A percentile compares a stretch with the other conserved stretches of the same genome.
phyloP scores from a whole-genome alignment of 2,329 filamentous ascomycete genomes.

The Scopulariopsis brevicaulis region DNA sequence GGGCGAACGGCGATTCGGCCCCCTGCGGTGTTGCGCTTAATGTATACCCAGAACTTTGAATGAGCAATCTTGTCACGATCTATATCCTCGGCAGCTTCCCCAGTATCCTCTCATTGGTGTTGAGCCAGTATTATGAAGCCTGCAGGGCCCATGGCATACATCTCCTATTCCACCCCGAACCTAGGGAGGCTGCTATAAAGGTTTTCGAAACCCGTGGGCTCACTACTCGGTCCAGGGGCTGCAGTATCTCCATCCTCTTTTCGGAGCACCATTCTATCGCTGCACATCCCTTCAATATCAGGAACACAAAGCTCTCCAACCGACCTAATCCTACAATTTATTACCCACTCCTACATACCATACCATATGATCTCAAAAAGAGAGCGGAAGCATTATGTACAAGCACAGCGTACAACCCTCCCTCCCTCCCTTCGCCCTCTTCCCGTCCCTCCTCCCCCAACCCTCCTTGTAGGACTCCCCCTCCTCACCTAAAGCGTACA shows the following conservation, averaged over 20 bases:
- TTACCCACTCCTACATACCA: not conserved
- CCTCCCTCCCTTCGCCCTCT: not conserved
- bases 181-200: too few species aligned
- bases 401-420: not conserved
- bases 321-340: conserved; percentile 1
- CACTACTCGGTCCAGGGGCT: too few species aligned
- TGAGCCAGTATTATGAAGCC: not conserved
- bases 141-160: not conserved
- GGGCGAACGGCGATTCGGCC: not conserved
- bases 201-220: too few species aligned
- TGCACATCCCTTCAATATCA: not conserved
- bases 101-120: not conserved
- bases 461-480: not conserved
- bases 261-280: too few species aligned
- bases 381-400: not conserved
- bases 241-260: too few species aligned
- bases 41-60: not conserved
- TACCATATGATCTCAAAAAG: not conserved
- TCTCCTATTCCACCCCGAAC: too few species aligned
- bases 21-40: not conserved
- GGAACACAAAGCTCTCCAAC: not conserved
- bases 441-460: not conserved
- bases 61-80: not conserved
- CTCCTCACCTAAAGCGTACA: not conserved
- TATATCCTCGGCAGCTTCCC: not conserved